phyloP scores from a whole-genome alignment of 148 eudicot genomes.

The Silene uniflora region DNA sequence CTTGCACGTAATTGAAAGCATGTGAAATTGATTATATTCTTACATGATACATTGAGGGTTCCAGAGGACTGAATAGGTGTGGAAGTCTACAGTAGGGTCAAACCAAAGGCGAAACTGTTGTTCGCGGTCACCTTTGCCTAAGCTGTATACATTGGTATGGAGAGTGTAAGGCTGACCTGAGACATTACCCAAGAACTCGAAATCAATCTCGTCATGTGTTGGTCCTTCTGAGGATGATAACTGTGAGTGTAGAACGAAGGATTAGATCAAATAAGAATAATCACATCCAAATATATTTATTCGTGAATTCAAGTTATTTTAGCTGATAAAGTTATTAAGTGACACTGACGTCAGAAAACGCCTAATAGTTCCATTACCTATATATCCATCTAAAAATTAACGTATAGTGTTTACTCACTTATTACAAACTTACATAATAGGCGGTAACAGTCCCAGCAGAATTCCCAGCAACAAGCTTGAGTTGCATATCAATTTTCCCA shows the following conservation, averaged over 20 bases:
- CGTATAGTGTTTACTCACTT: too few relatives aligned
- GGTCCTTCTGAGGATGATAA: constrained; percentile 30
- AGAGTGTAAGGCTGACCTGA: constrained; percentile 30
- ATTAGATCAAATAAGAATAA: neutral
- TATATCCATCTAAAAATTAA: too few relatives aligned
- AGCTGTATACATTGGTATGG: constrained; percentile 29
- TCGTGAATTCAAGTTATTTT: too few relatives aligned
- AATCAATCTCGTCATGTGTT: constrained; percentile 28
- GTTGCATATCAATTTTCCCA: constrained; percentile 30
- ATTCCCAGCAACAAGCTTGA: constrained; percentile 28
- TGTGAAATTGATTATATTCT: neutral
- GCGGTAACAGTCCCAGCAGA: constrained; percentile 36
- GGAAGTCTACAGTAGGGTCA: constrained; percentile 27
- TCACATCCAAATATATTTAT: neutral
- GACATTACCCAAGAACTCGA: constrained; percentile 30
- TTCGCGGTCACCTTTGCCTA: constrained; percentile 28
- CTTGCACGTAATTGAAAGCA: neutral
- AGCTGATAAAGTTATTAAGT: too few relatives aligned
- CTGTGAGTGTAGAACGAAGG: constrained; percentile 5
- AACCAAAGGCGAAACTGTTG: constrained; percentile 37
- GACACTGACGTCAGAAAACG: too few relatives aligned
- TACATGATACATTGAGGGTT: constrained; percentile 30
- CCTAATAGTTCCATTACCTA: too few relatives aligned
- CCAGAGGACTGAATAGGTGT: constrained; percentile 35
- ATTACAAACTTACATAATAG: constrained; percentile 18